phyloP scores from a whole-genome alignment of 768 basidiomycete genomes.

The Suillus luteus region DNA sequence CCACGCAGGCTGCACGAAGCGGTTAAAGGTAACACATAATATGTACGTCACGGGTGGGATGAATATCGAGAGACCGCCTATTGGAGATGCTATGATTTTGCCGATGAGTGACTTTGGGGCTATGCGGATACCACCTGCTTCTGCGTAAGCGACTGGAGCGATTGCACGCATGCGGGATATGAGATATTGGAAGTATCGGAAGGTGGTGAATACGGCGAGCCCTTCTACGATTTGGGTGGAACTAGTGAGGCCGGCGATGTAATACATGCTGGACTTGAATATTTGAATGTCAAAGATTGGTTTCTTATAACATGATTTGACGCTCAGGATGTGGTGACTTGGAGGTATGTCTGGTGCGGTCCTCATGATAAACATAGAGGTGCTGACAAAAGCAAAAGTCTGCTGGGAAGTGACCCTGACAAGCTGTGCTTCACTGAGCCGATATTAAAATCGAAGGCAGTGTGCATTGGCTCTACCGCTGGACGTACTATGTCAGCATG shows the following conservation, averaged over 20 bases:
- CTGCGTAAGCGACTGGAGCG: conserved; percentile 11
- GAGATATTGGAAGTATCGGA: conserved; percentile 24
- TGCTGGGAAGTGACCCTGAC: background rate
- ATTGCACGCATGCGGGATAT: conserved; percentile 14
- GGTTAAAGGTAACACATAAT: conserved; percentile 27
- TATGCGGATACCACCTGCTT: conserved; percentile 22
- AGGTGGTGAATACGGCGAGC: conserved; percentile 27
- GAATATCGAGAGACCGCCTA: conserved; percentile 27
- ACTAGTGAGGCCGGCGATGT: conserved; percentile 28
- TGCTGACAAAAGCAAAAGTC: background rate
- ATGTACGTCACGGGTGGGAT: conserved; percentile 33
- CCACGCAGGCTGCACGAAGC: conserved; percentile 40
- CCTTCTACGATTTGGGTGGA: conserved; percentile 25
- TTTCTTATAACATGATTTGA: background rate
- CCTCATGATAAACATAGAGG: background rate
- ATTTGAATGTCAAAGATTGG: background rate
- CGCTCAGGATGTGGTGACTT: background rate
- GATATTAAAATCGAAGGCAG: background rate
- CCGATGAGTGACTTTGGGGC: conserved; percentile 23
- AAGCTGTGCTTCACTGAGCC: background rate
- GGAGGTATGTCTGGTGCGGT: background rate
- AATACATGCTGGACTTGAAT: conserved; percentile 8
- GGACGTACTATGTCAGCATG: background rate
- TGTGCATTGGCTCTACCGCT: background rate
- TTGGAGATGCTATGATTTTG: conserved; percentile 30